phyloP scores from a whole-genome alignment of 169 alveolate species.

The Cryptosporidium bovis region DNA sequence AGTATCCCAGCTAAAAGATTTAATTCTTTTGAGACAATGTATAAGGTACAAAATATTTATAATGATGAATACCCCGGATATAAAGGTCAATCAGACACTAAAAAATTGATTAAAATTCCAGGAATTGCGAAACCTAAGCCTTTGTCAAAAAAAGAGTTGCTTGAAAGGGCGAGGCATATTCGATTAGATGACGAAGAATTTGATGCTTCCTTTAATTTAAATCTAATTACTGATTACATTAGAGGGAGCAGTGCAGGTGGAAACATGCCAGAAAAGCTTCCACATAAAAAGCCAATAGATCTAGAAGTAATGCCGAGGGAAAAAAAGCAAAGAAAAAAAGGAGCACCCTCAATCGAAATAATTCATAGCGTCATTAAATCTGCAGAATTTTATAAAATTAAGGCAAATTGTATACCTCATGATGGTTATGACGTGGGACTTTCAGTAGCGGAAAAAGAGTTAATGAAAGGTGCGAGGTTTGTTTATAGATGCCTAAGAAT shows the following conservation, averaged over 20 bases:
- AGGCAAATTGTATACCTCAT: slow-evolving; percentile 61
- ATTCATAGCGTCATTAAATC: slow-evolving; percentile 58
- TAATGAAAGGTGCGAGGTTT: slow-evolving; percentile 64
- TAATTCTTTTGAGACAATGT: background rate
- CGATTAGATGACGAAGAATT: slow-evolving; percentile 32
- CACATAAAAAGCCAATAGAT: background rate
- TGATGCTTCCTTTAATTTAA: background rate
- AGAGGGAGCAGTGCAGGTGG: background rate
- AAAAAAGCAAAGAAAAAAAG: background rate
- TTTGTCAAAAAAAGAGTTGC: slow-evolving; percentile 22
- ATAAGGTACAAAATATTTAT: background rate
- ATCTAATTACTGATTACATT: slow-evolving; percentile 2
- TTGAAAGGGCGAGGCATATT: slow-evolving; percentile 35
- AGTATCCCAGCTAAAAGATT: background rate
- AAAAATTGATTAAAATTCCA: slow-evolving; percentile 26
- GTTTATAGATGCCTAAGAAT: slow-evolving; percentile 72
- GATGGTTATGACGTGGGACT: slow-evolving; percentile 33
- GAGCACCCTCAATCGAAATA: slow-evolving; percentile 19
- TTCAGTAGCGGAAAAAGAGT: slow-evolving; percentile 14
- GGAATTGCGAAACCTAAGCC: slow-evolving; percentile 21
- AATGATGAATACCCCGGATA: background rate
- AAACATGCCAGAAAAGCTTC: background rate
- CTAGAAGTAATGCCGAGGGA: background rate
- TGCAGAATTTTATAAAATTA: slow-evolving; percentile 44
- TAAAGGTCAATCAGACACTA: background rate